Conservation (phyloP, 495 filamentous ascomycete species). For the Penicillium roqueforti region DNA sequence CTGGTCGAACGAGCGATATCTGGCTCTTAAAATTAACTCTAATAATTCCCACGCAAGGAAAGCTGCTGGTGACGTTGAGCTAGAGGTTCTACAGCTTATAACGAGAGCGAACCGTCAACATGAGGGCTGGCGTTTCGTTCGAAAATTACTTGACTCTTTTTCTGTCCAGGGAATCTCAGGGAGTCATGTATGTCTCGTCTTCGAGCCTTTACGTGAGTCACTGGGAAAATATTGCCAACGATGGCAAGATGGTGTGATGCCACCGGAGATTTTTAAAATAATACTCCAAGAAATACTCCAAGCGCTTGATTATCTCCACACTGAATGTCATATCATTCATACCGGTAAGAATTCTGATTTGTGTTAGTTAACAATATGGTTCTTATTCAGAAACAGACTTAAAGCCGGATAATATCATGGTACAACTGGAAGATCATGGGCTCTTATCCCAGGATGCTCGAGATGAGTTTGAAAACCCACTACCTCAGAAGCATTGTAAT, state of each 20-base stretch:
- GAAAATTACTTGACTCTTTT: slow-evolving; percentile 31
- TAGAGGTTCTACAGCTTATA: slow-evolving; percentile 17
- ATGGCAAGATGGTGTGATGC: slow-evolving; percentile 5
- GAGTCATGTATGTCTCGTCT: slow-evolving; percentile 33
- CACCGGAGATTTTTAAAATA: slow-evolving; percentile 14
- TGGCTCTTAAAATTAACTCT: slow-evolving; percentile 35
- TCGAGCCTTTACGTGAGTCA: slow-evolving; percentile 8
- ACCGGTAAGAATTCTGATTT: slow-evolving; percentile 11
- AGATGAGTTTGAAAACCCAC: slow-evolving; percentile 21
- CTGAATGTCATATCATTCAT: slow-evolving; percentile 16
- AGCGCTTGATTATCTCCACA: slow-evolving; percentile 16
- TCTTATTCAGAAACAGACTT: slow-evolving; percentile 6
- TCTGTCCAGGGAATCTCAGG: slow-evolving; percentile 18
- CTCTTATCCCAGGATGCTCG: slow-evolving; percentile 17
- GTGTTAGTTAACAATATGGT: slow-evolving; percentile 5
- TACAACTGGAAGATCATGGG: slow-evolving; percentile 17
- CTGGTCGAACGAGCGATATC: slow-evolving; percentile 28
- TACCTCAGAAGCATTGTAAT: slow-evolving; percentile 14
- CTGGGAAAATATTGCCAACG: slow-evolving; percentile 2
- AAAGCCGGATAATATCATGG: slow-evolving; percentile 18
- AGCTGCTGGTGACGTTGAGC: slow-evolving; percentile 18
- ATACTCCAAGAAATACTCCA: slow-evolving; percentile 14
- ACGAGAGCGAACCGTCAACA: slow-evolving; percentile 42
- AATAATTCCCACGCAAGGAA: slow-evolving; percentile 9
- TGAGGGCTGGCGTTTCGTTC: slow-evolving; percentile 21